Evolutionary conservation across 2,329 filamentous ascomycete species (phyloP), one percentile per base, ranked within the genome.

Genomic region (Diaporthe velutina): DNA sequence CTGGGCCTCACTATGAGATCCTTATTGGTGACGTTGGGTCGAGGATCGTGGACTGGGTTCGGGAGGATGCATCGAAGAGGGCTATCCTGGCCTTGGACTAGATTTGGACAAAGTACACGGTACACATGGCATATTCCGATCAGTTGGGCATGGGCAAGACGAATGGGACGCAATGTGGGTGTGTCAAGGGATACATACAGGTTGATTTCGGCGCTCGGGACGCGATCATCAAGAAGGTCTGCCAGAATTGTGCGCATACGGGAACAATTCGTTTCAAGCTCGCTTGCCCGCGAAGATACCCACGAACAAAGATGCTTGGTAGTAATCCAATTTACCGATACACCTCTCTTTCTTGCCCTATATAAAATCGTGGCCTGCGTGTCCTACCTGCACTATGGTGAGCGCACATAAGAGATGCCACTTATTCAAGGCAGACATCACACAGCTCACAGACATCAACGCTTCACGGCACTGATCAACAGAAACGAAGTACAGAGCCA

Each of bases 11-110:
- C 74, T 96, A 97, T 80, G 93, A 95, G 79, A 85, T 84, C 77
- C 84, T 96, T n/a, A 91, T 96, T n/a, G 92, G 92, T 0, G 93
- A 96, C 81, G 92, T 95, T 3, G 92, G 90, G 4, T 87, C 87
- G 40, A 85, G 91, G 74, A 90, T 97, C 74, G 87, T 92, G 77
- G 86, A 86, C 25, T 97, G 94, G 94, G 90, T 95, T 5, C 85
- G 89, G 38, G 92, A 93, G 64, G 91, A 93, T 78, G 80, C 87
- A 77, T 85, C 84, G 4, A 85, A 84, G 79, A 83, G 86, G 78
- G 80, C 84, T 4, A 80, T 86, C 28, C 12, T 83, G 66, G 82
- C 80, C 33, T 74, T 83, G 76, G 76, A 75, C 40, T 77, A 74
- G 64, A 8, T 2, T 25, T 15, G 30, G 42, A 22, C 25, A n/a